Evolutionary conservation across 2,329 filamentous ascomycete genomes (phyloP).

Genomic region (Fusarium globosum): DNA sequence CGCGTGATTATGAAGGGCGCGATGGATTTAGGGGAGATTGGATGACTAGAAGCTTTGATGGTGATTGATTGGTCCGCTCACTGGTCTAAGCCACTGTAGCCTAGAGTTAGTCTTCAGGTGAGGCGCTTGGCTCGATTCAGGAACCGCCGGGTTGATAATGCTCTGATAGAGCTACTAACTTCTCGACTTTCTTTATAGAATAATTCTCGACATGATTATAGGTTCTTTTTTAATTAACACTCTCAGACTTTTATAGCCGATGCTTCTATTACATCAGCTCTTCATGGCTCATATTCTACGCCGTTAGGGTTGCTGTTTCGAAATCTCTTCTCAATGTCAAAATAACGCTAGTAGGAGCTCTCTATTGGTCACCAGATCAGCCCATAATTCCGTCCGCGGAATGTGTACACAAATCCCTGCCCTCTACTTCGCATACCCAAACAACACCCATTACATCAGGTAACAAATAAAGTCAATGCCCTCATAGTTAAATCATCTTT

Average conservation of each 20-base stretch:
- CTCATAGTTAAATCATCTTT: too few relatives aligned
- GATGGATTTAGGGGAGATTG: neutral
- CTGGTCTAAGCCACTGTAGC: neutral
- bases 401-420: neutral
- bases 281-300: too few relatives aligned
- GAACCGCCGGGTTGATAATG: neutral
- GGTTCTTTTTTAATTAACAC: too few relatives aligned
- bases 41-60: neutral
- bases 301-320: too few relatives aligned
- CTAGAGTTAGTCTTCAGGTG: neutral
- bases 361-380: rapidly evolving
- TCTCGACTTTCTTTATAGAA: rapidly evolving
- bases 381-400: neutral
- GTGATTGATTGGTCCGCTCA: neutral
- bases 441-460: too few relatives aligned
- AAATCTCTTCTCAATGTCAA: too few relatives aligned
- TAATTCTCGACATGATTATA: too few relatives aligned
- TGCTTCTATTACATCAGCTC: too few relatives aligned
- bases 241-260: too few relatives aligned
- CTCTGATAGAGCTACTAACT: neutral
- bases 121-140: neutral
- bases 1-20: neutral
- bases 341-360: neutral
- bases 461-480: too few relatives aligned
- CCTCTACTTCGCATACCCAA: rapidly evolving